Base-by-base conservation (phyloP, 202 grass and related monocot species). In the Panicum virgatum region DNA sequence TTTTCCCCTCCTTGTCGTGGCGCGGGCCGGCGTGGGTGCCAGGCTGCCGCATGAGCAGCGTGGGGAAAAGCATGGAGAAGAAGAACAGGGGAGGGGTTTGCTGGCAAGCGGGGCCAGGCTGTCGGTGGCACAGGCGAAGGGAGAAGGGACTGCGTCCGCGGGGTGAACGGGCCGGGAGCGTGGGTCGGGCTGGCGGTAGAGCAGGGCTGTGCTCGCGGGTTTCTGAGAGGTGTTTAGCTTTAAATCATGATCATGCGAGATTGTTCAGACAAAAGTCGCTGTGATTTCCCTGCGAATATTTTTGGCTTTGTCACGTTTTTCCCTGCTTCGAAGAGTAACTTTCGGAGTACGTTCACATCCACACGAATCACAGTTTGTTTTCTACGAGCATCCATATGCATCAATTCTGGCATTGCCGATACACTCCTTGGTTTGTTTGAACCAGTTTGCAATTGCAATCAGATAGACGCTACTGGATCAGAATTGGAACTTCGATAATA, bases 211-310 rank as follows among this genome's bases (percentile, higher is more conserved):
- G n/a, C n/a, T 61, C 18, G 63, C 62, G 62, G 44, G 48, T 50
- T 69, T 39, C 20, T 34, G 36, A 38, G 22, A 66, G 7, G 46
- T 26, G 54, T 53, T 27, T 50, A 74, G 34, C 65, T 73, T 67
- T 77, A 43, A 37, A 52, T 56, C 56, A 10, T 72, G 69, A 51
- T 51, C 69, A 27, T 70, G 46, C 52, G 53, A 76, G 72, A 56
- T 40, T 78, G 46, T 30, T 36, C 46, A 40, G 36, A 50, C 60
- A 64, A 23, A 10, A 64, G 44, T 53, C 22, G 9, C 3, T n/a
- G 56, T 18, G 37, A 46, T 78, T 63, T 85, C 76, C 51, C 56
- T 39, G 45, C 36, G 53, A 62, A 32, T 44, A 34, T 15, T 48
- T 65, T 36, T 63, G 22, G 12, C 1, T 70, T 47, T 37, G 7